Evolutionary conservation across 2,329 filamentous ascomycete species (phyloP).

Genomic region (Trichoderma endophyticum): DNA sequence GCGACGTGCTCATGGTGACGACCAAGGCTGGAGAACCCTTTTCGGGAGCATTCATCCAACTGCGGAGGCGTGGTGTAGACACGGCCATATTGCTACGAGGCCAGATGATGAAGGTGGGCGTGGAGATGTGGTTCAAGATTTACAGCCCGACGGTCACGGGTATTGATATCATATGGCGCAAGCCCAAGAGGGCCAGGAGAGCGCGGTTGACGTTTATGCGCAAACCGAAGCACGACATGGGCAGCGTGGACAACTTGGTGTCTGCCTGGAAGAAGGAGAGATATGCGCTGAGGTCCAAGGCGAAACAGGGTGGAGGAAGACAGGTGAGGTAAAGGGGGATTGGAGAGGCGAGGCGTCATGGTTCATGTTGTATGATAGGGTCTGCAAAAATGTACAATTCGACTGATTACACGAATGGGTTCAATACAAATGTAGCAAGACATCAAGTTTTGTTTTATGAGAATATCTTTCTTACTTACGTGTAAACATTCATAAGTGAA

Average conservation of each 20-base stretch:
- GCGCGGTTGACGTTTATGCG: slow-evolving; percentile 90
- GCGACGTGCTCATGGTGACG: slow-evolving; percentile 88
- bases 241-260: slow-evolving; percentile 79
- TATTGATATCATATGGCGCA: slow-evolving; percentile 89
- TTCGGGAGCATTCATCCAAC: slow-evolving; percentile 80
- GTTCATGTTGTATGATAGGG: slow-evolving; percentile 16
- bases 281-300: slow-evolving; percentile 37
- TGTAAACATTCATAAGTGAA: neutral
- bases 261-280: slow-evolving; percentile 47
- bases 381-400: slow-evolving; percentile 11
- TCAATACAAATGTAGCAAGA: neutral
- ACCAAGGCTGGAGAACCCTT: slow-evolving; percentile 81
- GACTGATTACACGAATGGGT: neutral
- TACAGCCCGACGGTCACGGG: slow-evolving; percentile 86
- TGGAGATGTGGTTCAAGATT: slow-evolving; percentile 98
- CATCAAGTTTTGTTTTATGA: neutral
- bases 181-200: slow-evolving; percentile 78
- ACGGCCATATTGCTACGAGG: slow-evolving; percentile 84
- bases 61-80: slow-evolving; percentile 84
- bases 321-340: slow-evolving; percentile 10
- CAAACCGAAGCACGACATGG: slow-evolving; percentile 81
- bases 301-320: slow-evolving; percentile 29
- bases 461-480: neutral
- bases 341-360: neutral
- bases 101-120: slow-evolving; percentile 78